phyloP scores from a whole-genome alignment of 139 green algal genomes.

The Helicosporidium sp. region DNA sequence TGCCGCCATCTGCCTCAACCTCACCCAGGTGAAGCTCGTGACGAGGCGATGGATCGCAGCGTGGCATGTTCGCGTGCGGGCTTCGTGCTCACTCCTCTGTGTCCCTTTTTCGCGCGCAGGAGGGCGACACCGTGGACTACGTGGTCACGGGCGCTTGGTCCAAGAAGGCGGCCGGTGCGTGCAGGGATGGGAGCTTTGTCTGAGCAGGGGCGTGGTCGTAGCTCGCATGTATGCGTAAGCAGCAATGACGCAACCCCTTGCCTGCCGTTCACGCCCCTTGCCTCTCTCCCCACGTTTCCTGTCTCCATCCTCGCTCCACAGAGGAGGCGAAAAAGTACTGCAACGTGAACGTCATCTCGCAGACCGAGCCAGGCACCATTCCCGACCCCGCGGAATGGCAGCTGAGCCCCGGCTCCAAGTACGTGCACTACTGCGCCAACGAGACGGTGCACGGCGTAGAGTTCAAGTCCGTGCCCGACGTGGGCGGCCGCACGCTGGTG shows the following conservation, averaged over 20 bases:
- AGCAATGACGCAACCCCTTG: neutral
- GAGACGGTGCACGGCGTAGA: conserved; percentile 99
- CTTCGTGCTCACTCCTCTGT: too few species aligned
- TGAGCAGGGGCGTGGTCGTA: too few species aligned
- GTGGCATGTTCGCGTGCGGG: too few species aligned
- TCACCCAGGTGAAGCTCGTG: conserved; percentile 35
- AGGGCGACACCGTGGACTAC: conserved; percentile 67
- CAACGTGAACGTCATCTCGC: conserved; percentile 56
- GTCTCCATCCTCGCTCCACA: too few species aligned
- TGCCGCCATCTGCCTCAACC: conserved; percentile 79
- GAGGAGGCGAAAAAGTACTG: conserved; percentile 65
- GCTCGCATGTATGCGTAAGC: too few species aligned
- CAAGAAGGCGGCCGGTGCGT: conserved; percentile 70
- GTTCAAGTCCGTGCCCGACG: conserved; percentile 64
- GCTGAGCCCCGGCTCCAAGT: conserved; percentile 55
- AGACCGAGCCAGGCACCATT: conserved; percentile 73
- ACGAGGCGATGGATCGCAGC: too few species aligned
- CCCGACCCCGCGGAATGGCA: conserved; percentile 58
- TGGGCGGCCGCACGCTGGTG: conserved; percentile 48
- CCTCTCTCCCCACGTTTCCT: neutral
- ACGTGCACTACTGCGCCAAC: conserved; percentile 98
- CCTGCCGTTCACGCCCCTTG: neutral
- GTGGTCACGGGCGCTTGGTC: conserved; percentile 82
- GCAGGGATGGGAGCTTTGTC: too few species aligned
- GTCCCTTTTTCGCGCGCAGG: too few species aligned